Percentiles rank a stretch among this genome's conserved stretches.
These are phyloP conservation scores for Aspergillus diversus DNA, from an alignment of 495 filamentous ascomycete species.

Conservation along the genomic window DNA sequence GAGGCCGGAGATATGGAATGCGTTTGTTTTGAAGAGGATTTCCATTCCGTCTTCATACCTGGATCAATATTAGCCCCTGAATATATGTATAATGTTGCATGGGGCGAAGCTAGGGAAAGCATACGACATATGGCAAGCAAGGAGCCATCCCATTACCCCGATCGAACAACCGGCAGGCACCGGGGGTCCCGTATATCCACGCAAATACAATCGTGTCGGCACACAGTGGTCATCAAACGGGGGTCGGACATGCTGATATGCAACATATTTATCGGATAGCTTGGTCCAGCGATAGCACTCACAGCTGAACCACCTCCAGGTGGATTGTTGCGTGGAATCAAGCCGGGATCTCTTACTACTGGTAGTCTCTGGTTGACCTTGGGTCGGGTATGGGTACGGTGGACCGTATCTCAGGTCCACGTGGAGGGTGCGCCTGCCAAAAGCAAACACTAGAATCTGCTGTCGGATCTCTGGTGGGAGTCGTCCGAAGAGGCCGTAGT, in stretches of 20 bases:
- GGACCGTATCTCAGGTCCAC: not conserved
- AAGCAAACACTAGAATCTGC: not conserved
- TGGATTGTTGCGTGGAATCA: not conserved
- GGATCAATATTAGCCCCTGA: not conserved
- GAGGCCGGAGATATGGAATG: not conserved
- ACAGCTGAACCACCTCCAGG: not conserved
- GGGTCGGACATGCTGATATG: not conserved
- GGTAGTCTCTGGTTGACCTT: not conserved
- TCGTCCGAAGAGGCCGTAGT: not conserved
- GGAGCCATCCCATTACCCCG: not conserved
- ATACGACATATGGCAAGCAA: not conserved
- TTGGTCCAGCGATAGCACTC: not conserved
- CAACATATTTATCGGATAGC: not conserved
- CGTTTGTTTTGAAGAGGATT: not conserved
- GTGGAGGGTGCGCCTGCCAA: not conserved
- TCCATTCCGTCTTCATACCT: constrained; percentile 1
- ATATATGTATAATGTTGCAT: too few species aligned
- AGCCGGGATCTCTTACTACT: too few species aligned
- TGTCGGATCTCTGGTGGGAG: not conserved
- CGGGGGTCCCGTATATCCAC: not conserved
- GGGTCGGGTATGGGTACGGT: not conserved
- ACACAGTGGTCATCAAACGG: constrained; percentile 2
- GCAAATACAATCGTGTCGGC: not conserved
- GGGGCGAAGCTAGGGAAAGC: too few species aligned
- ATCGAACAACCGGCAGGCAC: not conserved